Evolutionary conservation across 768 basidiomycete genomes (phyloP).

Genomic region (Hericium erinaceus): DNA sequence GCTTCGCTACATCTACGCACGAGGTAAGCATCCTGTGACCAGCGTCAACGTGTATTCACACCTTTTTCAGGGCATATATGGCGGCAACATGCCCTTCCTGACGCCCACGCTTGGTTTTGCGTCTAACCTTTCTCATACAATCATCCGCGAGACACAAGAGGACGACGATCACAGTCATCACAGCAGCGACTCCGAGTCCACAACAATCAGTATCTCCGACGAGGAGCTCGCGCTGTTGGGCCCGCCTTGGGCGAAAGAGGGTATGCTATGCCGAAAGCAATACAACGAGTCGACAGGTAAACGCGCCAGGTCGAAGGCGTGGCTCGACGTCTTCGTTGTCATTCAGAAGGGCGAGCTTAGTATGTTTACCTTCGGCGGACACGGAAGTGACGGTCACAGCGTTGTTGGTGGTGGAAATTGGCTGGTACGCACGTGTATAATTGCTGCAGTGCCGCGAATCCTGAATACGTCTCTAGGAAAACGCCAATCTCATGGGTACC

Average conservation of each 20-base stretch:
- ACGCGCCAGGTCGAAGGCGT: slow-evolving; percentile 78
- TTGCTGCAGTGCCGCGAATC: slow-evolving; percentile 3
- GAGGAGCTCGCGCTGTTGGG: slow-evolving; percentile 94
- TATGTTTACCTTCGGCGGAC: slow-evolving; percentile 92
- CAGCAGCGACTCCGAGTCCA: slow-evolving; percentile 57
- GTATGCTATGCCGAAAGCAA: slow-evolving; percentile 88
- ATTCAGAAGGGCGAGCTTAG: slow-evolving; percentile 89
- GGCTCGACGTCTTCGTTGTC: slow-evolving; percentile 95
- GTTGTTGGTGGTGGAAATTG: slow-evolving; percentile 95
- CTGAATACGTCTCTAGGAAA: slow-evolving; percentile 45
- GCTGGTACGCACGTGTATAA: slow-evolving; percentile 57
- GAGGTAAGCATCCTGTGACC: slow-evolving; percentile 40
- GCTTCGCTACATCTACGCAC: slow-evolving; percentile 82
- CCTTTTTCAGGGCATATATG: slow-evolving; percentile 41
- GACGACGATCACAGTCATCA: slow-evolving; percentile 71
- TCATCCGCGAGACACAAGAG: slow-evolving; percentile 91
- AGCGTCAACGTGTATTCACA: not conserved
- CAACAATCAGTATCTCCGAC: slow-evolving; percentile 81
- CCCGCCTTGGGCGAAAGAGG: slow-evolving; percentile 98
- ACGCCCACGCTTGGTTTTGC: slow-evolving; percentile 93
- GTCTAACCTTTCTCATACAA: slow-evolving; percentile 90
- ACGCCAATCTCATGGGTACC: slow-evolving; percentile 77
- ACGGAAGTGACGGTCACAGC: slow-evolving; percentile 47
- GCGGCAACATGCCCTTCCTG: slow-evolving; percentile 60
- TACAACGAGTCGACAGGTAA: slow-evolving; percentile 86